Conservation (phyloP, 768 basidiomycete species). For the Termitomyces sp. region DNA sequence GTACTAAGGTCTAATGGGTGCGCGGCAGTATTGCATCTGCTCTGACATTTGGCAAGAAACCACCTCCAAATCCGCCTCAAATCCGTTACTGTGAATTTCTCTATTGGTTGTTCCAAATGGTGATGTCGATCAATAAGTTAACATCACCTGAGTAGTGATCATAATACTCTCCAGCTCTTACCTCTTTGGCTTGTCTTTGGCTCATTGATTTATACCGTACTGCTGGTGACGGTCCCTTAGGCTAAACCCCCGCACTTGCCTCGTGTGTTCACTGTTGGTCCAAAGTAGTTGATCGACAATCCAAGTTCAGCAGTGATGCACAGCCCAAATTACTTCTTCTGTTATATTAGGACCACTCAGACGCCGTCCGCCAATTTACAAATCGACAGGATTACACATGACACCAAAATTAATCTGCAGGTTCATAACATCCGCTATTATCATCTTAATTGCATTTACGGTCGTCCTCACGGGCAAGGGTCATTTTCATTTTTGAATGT, state of each 20-base stretch:
- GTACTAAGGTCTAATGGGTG: neutral
- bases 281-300: neutral
- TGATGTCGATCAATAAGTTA: neutral
- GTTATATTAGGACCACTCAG: neutral
- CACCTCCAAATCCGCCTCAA: too few species aligned
- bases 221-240: neutral
- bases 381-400: neutral
- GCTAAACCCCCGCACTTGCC: neutral
- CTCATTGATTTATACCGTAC: neutral
- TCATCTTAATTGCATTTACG: neutral
- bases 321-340: neutral
- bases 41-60: neutral
- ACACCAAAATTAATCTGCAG: neutral
- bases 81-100: too few species aligned
- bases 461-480: neutral
- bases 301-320: neutral
- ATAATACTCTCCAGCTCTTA: neutral
- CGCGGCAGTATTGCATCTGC: neutral
- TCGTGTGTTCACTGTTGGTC: neutral
- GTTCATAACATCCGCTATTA: neutral
- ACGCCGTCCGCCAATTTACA: too few species aligned
- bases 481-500: neutral
- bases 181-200: neutral
- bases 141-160: neutral
- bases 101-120: neutral